Evolutionary conservation across 768 basidiomycete species (phyloP).

Genomic region (Lactarius indigo): DNA sequence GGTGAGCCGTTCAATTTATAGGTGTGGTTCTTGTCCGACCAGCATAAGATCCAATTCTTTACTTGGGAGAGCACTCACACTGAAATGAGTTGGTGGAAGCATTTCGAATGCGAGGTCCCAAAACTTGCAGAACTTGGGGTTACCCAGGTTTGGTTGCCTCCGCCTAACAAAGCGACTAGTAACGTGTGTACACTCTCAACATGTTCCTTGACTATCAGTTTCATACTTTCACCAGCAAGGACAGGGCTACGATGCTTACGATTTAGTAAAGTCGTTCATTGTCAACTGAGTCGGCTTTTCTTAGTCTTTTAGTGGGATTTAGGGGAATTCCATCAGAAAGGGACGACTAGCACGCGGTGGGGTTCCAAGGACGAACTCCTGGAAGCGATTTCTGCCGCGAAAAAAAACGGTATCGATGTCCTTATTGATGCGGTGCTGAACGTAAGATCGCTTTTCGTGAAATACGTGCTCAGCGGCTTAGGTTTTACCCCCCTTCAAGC

Average conservation of each 20-base stretch:
- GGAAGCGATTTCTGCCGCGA: conserved; percentile 63
- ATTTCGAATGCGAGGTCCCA: conserved; percentile 64
- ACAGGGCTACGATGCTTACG: conserved; percentile 84
- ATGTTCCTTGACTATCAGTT: background rate
- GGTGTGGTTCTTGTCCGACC: conserved; percentile 1
- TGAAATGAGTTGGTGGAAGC: conserved; percentile 74
- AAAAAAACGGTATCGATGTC: conserved; percentile 64
- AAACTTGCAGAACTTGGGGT: conserved; percentile 62
- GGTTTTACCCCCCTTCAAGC: conserved; percentile 39
- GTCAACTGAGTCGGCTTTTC: background rate
- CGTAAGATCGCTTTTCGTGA: conserved; percentile 39
- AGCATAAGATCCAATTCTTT: conserved; percentile 69
- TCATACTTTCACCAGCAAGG: conserved; percentile 45
- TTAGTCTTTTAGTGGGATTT: conserved; percentile 66
- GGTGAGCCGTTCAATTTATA: conserved; percentile 38
- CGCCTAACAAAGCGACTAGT: conserved; percentile 73
- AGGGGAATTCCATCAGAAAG: conserved; percentile 81
- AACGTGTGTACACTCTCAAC: conserved; percentile 37
- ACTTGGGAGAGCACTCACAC: conserved; percentile 69
- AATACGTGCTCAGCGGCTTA: background rate
- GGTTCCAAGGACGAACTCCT: conserved; percentile 81
- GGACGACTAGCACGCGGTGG: conserved; percentile 72
- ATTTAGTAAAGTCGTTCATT: conserved; percentile 49
- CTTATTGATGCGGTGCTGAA: conserved; percentile 89
- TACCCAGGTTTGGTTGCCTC: conserved; percentile 82